These are phyloP conservation scores for Plectosphaerella sp. DNA, from an alignment of 2,329 filamentous ascomycete species.

Conservation along the genomic window DNA sequence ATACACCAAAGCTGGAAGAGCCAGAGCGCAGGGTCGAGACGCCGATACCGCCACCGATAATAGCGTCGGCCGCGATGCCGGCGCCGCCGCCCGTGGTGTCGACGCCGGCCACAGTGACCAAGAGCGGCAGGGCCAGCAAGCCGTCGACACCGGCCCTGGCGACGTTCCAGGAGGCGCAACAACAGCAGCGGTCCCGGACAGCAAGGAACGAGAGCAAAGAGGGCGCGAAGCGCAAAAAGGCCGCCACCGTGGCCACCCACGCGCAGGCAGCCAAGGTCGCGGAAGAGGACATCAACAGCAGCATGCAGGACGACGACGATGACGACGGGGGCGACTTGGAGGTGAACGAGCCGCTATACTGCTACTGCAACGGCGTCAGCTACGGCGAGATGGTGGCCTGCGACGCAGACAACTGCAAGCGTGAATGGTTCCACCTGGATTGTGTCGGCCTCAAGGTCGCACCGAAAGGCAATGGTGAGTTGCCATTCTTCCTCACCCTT, in stretches of 20 bases:
- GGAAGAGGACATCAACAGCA: conserved; percentile 39
- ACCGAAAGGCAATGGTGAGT: conserved; percentile 70
- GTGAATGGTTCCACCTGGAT: conserved; percentile 80
- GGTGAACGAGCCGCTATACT: conserved; percentile 69
- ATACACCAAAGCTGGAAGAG: conserved; percentile 32
- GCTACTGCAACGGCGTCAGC: conserved; percentile 75
- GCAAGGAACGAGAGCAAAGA: conserved; percentile 40
- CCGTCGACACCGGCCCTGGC: conserved; percentile 60
- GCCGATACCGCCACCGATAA: not conserved
- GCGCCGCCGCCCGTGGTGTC: conserved; percentile 39
- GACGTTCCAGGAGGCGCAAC: conserved; percentile 51
- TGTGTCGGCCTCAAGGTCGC: conserved; percentile 77
- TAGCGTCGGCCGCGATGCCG: conserved; percentile 16
- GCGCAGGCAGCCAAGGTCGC: conserved; percentile 28
- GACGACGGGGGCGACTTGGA: conserved; percentile 54
- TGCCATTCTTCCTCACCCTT: not conserved
- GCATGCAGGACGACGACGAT: conserved; percentile 32
- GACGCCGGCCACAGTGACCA: conserved; percentile 46
- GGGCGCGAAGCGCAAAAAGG: conserved; percentile 53
- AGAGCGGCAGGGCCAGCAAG: conserved; percentile 63
- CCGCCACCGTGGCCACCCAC: conserved; percentile 33
- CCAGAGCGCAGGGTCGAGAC: conserved; percentile 29
- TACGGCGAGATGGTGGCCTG: conserved; percentile 85
- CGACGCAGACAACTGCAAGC: conserved; percentile 66
- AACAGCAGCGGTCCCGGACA: conserved; percentile 41